Conservation (phyloP, 2,329 filamentous ascomycete species). For the Penicillium sp. region DNA sequence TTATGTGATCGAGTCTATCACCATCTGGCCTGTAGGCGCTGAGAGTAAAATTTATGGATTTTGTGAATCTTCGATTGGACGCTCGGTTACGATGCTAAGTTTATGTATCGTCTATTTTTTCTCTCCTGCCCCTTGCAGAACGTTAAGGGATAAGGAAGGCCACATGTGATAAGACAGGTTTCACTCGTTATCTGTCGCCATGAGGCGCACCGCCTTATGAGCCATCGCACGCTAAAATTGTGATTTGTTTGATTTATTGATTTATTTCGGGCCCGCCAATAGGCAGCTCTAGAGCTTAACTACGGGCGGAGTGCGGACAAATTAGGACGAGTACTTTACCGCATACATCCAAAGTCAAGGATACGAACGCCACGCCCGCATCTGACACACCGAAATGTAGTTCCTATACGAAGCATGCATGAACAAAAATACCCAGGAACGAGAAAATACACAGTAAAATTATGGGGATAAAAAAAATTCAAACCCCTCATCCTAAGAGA, state of each 20-base stretch:
- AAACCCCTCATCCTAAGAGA: not conserved
- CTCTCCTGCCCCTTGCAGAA: not conserved
- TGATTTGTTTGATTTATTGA: not conserved
- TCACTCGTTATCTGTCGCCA: not conserved
- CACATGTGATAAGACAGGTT: slow-evolving; percentile 2
- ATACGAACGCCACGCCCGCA: slow-evolving; percentile 1
- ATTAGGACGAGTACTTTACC: not conserved
- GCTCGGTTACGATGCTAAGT: not conserved
- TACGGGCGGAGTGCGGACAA: not conserved
- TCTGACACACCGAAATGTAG: not conserved
- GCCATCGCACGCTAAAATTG: not conserved
- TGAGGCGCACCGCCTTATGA: not conserved
- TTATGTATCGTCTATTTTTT: not conserved
- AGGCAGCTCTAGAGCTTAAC: not conserved
- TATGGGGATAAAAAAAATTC: not conserved
- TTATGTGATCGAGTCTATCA: not conserved
- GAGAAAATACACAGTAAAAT: not conserved
- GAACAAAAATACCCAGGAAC: not conserved
- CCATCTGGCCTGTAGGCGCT: not conserved
- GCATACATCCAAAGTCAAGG: not conserved
- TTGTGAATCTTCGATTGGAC: not conserved
- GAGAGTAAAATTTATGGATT: not conserved
- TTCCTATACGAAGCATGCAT: not conserved
- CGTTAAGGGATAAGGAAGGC: not conserved
- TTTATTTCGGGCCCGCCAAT: not conserved